These are phyloP conservation scores for Botrytis sinoallii DNA, from an alignment of 2,329 filamentous ascomycete species.

Conservation along the genomic window DNA sequence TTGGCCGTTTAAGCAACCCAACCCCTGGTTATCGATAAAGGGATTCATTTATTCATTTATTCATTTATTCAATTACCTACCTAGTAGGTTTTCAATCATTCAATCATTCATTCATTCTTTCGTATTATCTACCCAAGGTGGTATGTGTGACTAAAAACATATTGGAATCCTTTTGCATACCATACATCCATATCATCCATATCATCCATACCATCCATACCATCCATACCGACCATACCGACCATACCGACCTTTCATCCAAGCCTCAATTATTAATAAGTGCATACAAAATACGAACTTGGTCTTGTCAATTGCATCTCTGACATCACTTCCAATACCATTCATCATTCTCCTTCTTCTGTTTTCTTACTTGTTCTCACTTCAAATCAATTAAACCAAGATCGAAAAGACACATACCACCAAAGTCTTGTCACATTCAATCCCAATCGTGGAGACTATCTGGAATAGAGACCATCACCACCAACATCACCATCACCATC, in stretches of 20 bases:
- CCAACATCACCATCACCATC: not conserved
- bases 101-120: not conserved
- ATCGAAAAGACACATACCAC: not conserved
- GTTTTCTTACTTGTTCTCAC: not conserved
- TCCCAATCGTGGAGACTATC: not conserved
- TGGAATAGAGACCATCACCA: not conserved
- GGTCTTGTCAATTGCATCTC: not conserved
- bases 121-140: not conserved
- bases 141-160: not conserved
- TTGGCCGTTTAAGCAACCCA: not conserved
- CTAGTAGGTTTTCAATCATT: not conserved
- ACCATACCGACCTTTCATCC: not conserved
- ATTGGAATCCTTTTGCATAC: not conserved
- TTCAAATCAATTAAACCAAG: not conserved
- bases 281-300: not conserved
- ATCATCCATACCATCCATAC: too few species aligned
- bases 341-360: not conserved
- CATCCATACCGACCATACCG: too few species aligned
- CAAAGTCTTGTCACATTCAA: not conserved
- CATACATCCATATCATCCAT: too few species aligned
- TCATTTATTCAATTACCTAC: not conserved
- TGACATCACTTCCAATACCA: not conserved
- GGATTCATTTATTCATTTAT: not conserved
- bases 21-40: not conserved
- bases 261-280: not conserved